Conservation (phyloP, 2,329 filamentous ascomycete genomes). For the Clarireedia monteithiana region DNA sequence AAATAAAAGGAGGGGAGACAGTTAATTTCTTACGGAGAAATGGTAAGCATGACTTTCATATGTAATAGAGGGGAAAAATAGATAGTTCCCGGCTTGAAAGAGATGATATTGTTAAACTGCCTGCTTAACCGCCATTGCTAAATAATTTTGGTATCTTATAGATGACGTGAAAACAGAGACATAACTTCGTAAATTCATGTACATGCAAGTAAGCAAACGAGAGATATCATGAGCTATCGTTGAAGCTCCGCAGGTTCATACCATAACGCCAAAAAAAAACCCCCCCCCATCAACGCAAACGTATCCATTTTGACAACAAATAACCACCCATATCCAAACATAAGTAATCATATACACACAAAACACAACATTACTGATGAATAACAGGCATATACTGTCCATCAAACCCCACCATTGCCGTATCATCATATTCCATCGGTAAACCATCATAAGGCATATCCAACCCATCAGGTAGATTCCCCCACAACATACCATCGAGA, state of each 20-base stretch:
- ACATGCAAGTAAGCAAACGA: background rate
- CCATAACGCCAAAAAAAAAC: background rate
- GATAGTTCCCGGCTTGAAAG: too few relatives aligned
- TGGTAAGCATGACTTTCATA: too few relatives aligned
- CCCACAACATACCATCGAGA: slow-evolving; percentile 49
- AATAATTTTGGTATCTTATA: background rate
- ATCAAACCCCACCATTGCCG: background rate
- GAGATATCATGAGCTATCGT: background rate
- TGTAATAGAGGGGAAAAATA: too few relatives aligned
- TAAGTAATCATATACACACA: background rate
- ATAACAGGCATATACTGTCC: background rate
- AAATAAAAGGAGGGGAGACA: too few relatives aligned
- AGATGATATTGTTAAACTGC: background rate
- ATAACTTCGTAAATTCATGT: background rate
- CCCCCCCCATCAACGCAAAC: background rate
- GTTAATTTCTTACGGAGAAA: too few relatives aligned
- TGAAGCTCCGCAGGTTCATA: background rate
- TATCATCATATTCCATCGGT: slow-evolving; percentile 10
- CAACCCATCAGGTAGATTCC: slow-evolving; percentile 33
- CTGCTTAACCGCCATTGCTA: too few relatives aligned
- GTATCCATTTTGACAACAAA: background rate
- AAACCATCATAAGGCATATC: slow-evolving; percentile 28
- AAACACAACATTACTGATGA: background rate
- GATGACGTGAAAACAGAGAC: background rate
- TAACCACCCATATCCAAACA: background rate